These are phyloP conservation scores for Phytopythium sindhum DNA, from an alignment of 352 stramenopile genomes.

Conservation along the genomic window DNA sequence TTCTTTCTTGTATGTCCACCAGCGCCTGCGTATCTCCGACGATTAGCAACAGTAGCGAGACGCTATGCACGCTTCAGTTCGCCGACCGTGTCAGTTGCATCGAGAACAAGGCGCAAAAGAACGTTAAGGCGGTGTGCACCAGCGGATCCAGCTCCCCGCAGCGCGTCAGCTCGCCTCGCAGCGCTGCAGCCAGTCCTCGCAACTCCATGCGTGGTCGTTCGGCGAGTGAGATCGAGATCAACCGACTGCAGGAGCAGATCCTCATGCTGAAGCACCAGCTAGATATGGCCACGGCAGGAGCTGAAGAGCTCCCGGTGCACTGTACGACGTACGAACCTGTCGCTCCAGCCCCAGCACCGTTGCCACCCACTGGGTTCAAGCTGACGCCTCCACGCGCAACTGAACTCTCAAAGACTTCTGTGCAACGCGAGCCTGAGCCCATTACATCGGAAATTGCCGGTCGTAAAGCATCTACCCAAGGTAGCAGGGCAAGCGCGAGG, in stretches of 20 bases:
- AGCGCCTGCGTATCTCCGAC: conserved; percentile 71
- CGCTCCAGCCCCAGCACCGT: background rate
- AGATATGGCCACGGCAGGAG: conserved; percentile 12
- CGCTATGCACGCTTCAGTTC: conserved; percentile 67
- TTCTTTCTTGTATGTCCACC: conserved; percentile 2
- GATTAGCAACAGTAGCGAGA: conserved; percentile 48
- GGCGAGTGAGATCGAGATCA: conserved; percentile 41
- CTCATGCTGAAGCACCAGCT: conserved; percentile 35
- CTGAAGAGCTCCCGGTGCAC: conserved; percentile 3
- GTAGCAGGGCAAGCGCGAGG: background rate
- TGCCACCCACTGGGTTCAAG: background rate
- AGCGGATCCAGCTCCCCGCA: background rate
- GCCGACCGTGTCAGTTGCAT: conserved; percentile 70
- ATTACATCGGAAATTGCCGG: background rate
- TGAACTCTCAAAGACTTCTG: background rate
- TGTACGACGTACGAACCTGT: conserved; percentile 8
- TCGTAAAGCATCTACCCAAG: background rate
- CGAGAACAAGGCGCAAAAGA: conserved; percentile 73
- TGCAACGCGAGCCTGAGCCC: background rate
- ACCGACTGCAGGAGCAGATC: conserved; percentile 39
- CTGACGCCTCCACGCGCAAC: background rate
- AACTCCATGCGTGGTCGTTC: conserved; percentile 11
- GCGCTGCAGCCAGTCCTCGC: conserved; percentile 1
- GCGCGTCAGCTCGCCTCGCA: conserved; percentile 9
- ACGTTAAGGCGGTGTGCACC: conserved; percentile 29